Evolutionary conservation across 257 asterid genomes (phyloP), one percentile per base, ranked within the genome.

Genomic region (Rubia yunnanensis): DNA sequence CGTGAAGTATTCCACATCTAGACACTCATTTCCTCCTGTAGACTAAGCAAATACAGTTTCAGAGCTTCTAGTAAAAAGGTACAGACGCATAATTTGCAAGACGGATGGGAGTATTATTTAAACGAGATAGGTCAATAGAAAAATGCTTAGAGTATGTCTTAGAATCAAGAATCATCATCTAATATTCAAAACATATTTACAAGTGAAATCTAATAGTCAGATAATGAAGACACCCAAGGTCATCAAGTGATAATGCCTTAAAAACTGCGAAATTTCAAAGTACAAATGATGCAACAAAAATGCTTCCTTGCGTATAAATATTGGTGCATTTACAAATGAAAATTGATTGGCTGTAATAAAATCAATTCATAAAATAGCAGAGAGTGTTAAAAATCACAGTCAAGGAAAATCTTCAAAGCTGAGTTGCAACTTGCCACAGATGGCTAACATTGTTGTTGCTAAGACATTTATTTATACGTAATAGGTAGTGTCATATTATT

Each of bases 1-100:
- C 34, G 89, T 85, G 80, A 88, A 94, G 76, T 79, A 86, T 76
- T 86, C 96, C 35, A 88, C 86, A 56, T 72, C 82, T 26, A 88
- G 30, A 24, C 79, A 81, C 52, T 82, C 94, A 65, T 77, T 79
- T 69, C 80, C 95, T 80, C 84, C 94, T n/a, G 76, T 24, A 24
- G 86, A 79, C 96, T 94, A 86, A 76, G 72, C 65, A 34, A 56
- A 23, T 1, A 56, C 36, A 17, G 8, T 28, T 39, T 26, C 44
- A 68, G 66, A 44, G 5, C 10, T 7, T 10, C 24, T 3, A 57
- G 26, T 41, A 58, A 57, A 27, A 39, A 28, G 10, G 28, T 15
- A 41, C 22, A 44, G 0, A 44, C 20, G 50, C 15, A 20, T 14
- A 41, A 38, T 38, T 53, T 34, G 34, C 22, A 24, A 60, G 23